These are phyloP conservation scores for Colletotrichum orbiculare DNA, from an alignment of 2,329 filamentous ascomycete species.

Conservation along the genomic window DNA sequence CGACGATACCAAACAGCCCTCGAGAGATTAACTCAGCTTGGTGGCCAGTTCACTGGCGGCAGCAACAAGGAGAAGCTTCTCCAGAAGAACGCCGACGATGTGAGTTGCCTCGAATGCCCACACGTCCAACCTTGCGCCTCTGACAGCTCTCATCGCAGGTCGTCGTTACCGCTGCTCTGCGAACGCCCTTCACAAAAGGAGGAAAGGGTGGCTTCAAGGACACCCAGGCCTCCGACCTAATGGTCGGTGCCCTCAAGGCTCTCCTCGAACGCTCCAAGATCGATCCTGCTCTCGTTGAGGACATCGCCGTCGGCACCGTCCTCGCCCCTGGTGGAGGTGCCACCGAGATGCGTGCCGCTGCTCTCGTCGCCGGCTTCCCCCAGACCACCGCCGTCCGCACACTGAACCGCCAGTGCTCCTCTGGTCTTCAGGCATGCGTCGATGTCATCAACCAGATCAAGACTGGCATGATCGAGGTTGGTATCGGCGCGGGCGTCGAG, in stretches of 20 bases:
- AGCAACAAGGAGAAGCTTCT: conserved; percentile 66
- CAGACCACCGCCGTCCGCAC: conserved; percentile 85
- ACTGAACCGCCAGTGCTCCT: conserved; percentile 94
- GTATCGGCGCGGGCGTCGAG: conserved; percentile 94
- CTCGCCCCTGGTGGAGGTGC: conserved; percentile 93
- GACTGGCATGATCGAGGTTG: conserved; percentile 92
- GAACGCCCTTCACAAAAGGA: conserved; percentile 91
- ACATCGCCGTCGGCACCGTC: conserved; percentile 91
- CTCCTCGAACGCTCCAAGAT: conserved; percentile 88
- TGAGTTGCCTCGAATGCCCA: conserved; percentile 44
- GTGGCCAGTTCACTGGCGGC: conserved; percentile 67
- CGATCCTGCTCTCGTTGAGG: conserved; percentile 88
- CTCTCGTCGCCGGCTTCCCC: conserved; percentile 90
- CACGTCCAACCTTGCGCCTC: conserved; percentile 26
- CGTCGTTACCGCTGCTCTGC: conserved; percentile 91
- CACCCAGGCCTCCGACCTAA: conserved; percentile 85
- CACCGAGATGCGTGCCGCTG: conserved; percentile 95
- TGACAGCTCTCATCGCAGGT: conserved; percentile 62
- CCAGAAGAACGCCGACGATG: conserved; percentile 75
- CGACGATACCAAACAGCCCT: conserved; percentile 53
- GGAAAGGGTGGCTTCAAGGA: conserved; percentile 97
- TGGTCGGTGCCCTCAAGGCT: conserved; percentile 84
- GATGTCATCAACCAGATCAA: conserved; percentile 95
- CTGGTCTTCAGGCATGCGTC: conserved; percentile 89
- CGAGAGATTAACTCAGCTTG: conserved; percentile 69